These are phyloP conservation scores for Apiospora hydei DNA, from an alignment of 2,329 filamentous ascomycete genomes.

Conservation along the genomic window DNA sequence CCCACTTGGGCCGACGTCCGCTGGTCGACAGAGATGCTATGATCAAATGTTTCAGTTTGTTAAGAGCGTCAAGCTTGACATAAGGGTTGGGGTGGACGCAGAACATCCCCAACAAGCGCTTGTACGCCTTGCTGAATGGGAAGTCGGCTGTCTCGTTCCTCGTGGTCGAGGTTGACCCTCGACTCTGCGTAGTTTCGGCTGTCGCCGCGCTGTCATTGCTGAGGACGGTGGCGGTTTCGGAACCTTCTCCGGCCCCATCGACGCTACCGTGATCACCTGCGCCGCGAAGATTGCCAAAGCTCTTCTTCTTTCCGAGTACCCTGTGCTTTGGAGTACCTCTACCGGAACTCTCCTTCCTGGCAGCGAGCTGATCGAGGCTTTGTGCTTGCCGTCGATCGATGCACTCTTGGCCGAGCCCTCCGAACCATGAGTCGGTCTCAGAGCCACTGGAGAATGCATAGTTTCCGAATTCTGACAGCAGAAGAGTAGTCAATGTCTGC, in stretches of 20 bases:
- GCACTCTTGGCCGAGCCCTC: conserved; percentile 70
- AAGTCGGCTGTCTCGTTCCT: conserved; percentile 63
- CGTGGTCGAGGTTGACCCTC: conserved; percentile 31
- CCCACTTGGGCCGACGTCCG: conserved; percentile 46
- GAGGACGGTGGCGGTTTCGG: conserved; percentile 46
- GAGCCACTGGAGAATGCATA: conserved; percentile 87
- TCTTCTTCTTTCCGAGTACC: conserved; percentile 71
- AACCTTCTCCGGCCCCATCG: conserved; percentile 48
- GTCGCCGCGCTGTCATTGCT: conserved; percentile 52
- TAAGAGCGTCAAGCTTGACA: conserved; percentile 81
- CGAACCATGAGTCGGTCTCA: conserved; percentile 91
- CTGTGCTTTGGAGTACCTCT: conserved; percentile 56
- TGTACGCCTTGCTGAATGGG: conserved; percentile 82
- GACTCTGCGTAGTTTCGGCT: conserved; percentile 46
- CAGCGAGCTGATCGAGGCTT: conserved; percentile 49
- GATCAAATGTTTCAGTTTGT: conserved; percentile 84
- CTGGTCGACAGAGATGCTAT: conserved; percentile 73
- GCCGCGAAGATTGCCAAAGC: conserved; percentile 69
- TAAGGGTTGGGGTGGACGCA: conserved; percentile 89
- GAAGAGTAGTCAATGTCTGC: conserved; percentile 80
- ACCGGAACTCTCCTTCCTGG: conserved; percentile 53
- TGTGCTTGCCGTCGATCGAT: conserved; percentile 67
- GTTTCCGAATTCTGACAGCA: conserved; percentile 89
- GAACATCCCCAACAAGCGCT: conserved; percentile 82
- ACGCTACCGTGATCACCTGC: conserved; percentile 49